Base-by-base conservation (phyloP, 345 rosid genomes). In the Camelina neglecta region DNA sequence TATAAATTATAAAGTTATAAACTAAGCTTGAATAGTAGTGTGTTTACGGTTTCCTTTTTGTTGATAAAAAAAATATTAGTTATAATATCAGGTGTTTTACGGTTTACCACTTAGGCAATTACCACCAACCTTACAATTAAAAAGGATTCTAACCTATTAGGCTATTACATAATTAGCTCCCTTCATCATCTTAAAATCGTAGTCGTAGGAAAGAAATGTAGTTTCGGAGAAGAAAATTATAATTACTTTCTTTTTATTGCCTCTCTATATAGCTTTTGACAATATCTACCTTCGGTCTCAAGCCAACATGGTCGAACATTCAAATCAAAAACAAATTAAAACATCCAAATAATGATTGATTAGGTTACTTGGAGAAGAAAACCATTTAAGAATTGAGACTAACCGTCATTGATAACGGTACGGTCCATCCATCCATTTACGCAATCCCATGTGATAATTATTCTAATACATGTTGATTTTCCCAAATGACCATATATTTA, bases 381-480 rank as follows among this genome's bases (percentile, higher is more conserved):
- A 4, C 21, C 2, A 60, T 60, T 36, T 57, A 57, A 58, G 4
- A 15, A n/a, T 33, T 3, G 44, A 35, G 63, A 2, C 13, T 16
- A 59, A 39, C 16, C 16, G 48, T 60, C 48, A 62, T 62, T 42
- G 20, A 24, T 62, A 42, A 62, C 38, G 67, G 66, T 61, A 61
- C 65, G 65, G 31, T 9, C 10, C 35, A 39, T 60, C 9, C 5
- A 16, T 35, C 29, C 15, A 59, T 59, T 24, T 12, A 68, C 69
- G 79, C 41, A 59, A 44, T 26, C 58, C 58, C 79, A 69, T 76
- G 75, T 75, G 63, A 35, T 44, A 41, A 42, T 2, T 58, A 74
- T 48, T 48, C 35, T 56, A 48, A 36, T 59, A 39, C 41, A 11
- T 59, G 48, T 24, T 58, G 15, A 60, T 35, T 33, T n/a, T 70